These are phyloP conservation scores for Syzygium syzygioides DNA, from an alignment of 441 rosid species.

Conservation along the genomic window DNA sequence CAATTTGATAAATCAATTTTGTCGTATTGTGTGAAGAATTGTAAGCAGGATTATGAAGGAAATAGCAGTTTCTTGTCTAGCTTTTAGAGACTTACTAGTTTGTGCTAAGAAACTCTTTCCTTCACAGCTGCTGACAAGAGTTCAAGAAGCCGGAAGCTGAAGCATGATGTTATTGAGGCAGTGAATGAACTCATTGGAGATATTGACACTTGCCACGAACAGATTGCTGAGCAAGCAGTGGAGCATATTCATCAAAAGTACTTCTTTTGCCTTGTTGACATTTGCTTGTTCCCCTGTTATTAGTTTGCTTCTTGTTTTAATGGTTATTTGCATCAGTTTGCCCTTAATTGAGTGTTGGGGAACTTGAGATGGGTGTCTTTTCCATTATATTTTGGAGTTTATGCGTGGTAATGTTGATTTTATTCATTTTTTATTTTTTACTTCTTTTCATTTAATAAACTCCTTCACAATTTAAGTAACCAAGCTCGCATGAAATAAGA, in stretches of 20 bases:
- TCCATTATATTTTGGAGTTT: neutral
- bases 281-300: neutral
- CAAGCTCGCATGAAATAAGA: neutral
- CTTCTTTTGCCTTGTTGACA: neutral
- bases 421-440: neutral
- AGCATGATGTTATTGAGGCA: slow-evolving; percentile 96
- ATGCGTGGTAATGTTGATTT: neutral
- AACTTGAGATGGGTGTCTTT: neutral
- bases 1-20: neutral
- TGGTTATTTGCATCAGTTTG: neutral
- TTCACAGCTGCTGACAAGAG: slow-evolving; percentile 87
- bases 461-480: neutral
- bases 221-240: slow-evolving; percentile 98
- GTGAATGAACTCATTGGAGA: slow-evolving; percentile 93
- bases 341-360: neutral
- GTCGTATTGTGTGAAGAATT: neutral
- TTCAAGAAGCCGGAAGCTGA: slow-evolving; percentile 77
- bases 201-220: slow-evolving; percentile 84
- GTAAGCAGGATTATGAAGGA: neutral
- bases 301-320: neutral
- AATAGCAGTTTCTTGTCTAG: neutral
- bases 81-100: neutral
- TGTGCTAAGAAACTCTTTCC: slow-evolving; percentile 9
- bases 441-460: neutral
- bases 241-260: slow-evolving; percentile 99